Evolutionary conservation across 306 rosid genomes (phyloP), one percentile per base, ranked within the genome.

Genomic region (Vicia villosa): DNA sequence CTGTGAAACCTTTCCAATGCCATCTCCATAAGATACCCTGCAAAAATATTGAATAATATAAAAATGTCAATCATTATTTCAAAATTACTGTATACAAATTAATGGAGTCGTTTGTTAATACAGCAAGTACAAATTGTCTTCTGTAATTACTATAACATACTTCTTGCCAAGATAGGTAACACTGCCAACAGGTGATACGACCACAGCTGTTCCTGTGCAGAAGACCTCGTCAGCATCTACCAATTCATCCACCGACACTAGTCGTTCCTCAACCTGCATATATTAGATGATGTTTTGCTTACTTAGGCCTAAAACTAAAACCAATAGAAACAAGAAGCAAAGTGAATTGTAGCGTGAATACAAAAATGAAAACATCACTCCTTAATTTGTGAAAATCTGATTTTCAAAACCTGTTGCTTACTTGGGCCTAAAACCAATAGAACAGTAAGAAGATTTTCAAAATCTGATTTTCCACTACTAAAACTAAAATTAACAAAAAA

Each of bases 201-300:
- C 99, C 80, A 94, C 99, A 68, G 99, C 97, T 58, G 97, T 94
- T 67, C 99, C 99, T 0, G 97, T 94, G 70, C 96, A 88, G 79
- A 94, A 94, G 47, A 94, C 99, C 82, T 94, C 97, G 61, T 94
- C 97, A 17, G 99, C 99, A 8, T 81, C 92, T 14, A 94, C 86
- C 80, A 94, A 82, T 73, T 94, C 99, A 67, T 94, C 95, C 75
- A 94, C 99, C 0, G 84, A 69, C 76, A 94, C 97, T 20, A 42
- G 67, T 32, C 99, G 95, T 74, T 94, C 99, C 86, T 94, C 99
- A 64, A 90, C 99, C 99, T 94, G 82, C 83, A 79, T 15, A 20
- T 62, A 63, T 68, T 40, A 70, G 54, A 75, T 42, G 69, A 40
- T 13, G 47, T 19, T 21, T 37, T 36, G 49, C 8, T 50, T 50